A percentile compares a stretch with the other conserved stretches of the same genome.
Evolutionary conservation across 148 eudicot genomes (phyloP).

Genomic region (Amaranthus cruentus): DNA sequence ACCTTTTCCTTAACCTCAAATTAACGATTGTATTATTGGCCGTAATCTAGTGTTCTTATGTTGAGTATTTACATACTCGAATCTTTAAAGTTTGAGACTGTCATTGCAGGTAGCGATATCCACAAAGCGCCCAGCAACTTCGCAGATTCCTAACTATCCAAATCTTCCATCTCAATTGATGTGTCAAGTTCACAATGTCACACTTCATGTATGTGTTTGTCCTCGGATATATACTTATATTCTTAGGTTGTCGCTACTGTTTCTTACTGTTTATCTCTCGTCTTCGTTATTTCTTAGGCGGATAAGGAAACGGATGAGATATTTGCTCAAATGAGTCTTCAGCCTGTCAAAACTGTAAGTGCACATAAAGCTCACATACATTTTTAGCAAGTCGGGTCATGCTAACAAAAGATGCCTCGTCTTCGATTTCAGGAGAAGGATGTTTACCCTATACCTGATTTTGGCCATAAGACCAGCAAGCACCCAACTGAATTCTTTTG

Average conservation of each 20-base stretch:
- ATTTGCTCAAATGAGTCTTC: constrained; percentile 98
- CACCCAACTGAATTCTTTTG: constrained; percentile 95
- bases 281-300: constrained; percentile 43
- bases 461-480: constrained; percentile 61
- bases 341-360: constrained; percentile 72
- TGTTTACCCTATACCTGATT: constrained; percentile 69
- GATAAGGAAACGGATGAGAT: constrained; percentile 96
- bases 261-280: neutral
- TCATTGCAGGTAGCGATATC: constrained; percentile 74
- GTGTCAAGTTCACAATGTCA: constrained; percentile 88
- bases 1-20: too few species aligned
- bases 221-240: neutral
- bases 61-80: too few species aligned
- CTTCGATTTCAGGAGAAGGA: constrained; percentile 62
- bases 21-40: too few species aligned
- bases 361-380: neutral
- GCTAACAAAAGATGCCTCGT: neutral
- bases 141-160: constrained; percentile 85
- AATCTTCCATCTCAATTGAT: constrained; percentile 78
- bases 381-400: neutral
- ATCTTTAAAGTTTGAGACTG: neutral
- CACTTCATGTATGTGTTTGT: constrained; percentile 59
- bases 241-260: neutral
- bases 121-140: constrained; percentile 74
- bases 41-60: too few species aligned